Evolutionary conservation across 768 basidiomycete species (phyloP), one percentile per base, ranked within the genome.

Genomic region (Lentinula detonsa): DNA sequence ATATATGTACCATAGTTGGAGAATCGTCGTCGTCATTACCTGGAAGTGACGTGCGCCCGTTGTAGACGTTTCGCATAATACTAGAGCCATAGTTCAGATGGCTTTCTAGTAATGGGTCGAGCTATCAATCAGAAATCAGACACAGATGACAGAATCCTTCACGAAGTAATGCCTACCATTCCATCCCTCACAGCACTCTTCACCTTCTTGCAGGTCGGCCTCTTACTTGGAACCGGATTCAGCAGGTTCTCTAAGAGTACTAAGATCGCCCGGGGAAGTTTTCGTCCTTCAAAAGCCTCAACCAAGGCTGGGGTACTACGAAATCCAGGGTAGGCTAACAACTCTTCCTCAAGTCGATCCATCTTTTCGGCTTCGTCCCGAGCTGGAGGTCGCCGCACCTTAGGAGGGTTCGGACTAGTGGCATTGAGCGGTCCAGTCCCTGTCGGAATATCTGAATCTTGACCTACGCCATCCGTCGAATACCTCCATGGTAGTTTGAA

Each of bases 401-500:
- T 48, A 4, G 46, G 45, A 39, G 16, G 5, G 35, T 56, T 15
- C 16, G 37, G 13, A 16, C 54, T 40, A 5, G 37, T 5, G 11
- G 43, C 16, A n/a, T 42, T 37, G 6, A 31, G 28, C 15, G 37
- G 8, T 43, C 23, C 55, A 42, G 39, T 56, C 3, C 55, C 55
- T 13, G 15, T 18, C 18, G 57, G 57, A 4, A 16, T 48, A 4
- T 59, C 33, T 7, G 48, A 21, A 28, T 48, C 57, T 50, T 79
- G 76, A 0, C 77, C 81, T 59, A 83, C 85, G 0, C 83, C 84
- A 43, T 81, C 81, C 1, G 85, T 76, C 1, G 89, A 86, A 64
- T 92, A 86, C 16, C 78, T 81, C 68, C 94, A 98, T 0, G 96
- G 95, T 18, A 96, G 73, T 37, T 85, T 84, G 75, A 98, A 94